A percentile compares a stretch with the other conserved stretches of the same genome.
Evolutionary conservation across 768 basidiomycete species (phyloP).

Genomic region (Rhizopogon sp.): DNA sequence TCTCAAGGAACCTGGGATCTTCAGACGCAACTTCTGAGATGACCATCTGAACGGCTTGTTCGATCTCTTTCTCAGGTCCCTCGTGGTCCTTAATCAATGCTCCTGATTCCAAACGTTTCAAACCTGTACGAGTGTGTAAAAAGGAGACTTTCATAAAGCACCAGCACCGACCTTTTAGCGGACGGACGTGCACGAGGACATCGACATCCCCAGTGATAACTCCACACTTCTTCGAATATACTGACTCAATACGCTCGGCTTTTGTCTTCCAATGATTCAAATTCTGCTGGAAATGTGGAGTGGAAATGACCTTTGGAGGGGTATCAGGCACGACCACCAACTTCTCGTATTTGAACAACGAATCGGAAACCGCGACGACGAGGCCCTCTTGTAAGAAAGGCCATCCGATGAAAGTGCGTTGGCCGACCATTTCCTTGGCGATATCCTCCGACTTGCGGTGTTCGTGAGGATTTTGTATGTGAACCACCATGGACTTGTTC

Average conservation of each 20-base stretch:
- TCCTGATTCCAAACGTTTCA: constrained; percentile 84
- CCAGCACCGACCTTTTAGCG: constrained; percentile 69
- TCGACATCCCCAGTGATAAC: constrained; percentile 81
- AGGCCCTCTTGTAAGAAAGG: constrained; percentile 92
- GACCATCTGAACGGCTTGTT: constrained; percentile 85
- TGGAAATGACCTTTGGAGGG: constrained; percentile 54
- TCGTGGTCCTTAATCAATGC: constrained; percentile 97
- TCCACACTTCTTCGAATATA: constrained; percentile 86
- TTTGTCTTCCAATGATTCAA: constrained; percentile 75
- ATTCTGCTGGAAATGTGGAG: constrained; percentile 67
- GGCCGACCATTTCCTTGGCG: constrained; percentile 69
- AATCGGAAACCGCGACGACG: constrained; percentile 84
- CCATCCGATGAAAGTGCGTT: constrained; percentile 81
- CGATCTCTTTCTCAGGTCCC: constrained; percentile 70
- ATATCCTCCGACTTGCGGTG: constrained; percentile 63
- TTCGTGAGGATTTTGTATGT: constrained; percentile 75
- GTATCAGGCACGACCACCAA: constrained; percentile 45
- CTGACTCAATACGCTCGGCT: constrained; percentile 74
- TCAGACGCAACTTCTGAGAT: constrained; percentile 78
- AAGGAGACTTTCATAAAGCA: background rate
- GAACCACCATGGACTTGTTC: constrained; percentile 92
- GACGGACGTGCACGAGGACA: constrained; percentile 80
- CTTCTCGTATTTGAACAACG: constrained; percentile 82
- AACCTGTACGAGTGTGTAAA: constrained; percentile 41
- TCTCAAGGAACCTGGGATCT: constrained; percentile 84